Evolutionary conservation across 1,284 basidiomycete species (phyloP).

Genomic region (Heterobasidion annosum): DNA sequence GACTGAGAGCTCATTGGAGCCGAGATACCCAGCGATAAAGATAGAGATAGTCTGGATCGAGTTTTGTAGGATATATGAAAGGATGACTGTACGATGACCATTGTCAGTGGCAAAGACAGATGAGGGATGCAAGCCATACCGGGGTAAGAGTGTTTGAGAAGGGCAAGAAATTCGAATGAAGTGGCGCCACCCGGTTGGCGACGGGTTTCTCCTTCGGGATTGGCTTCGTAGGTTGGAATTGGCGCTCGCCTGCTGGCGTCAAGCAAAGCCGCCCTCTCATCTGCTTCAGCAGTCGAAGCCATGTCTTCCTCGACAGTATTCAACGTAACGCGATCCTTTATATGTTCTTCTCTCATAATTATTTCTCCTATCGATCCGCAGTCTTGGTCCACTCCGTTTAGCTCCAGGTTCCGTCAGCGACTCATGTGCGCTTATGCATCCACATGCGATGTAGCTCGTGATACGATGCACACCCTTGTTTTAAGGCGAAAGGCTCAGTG

Average conservation of each 20-base stretch:
- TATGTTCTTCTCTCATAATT: neutral
- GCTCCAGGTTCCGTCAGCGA: neutral
- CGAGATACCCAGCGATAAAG: constrained; percentile 54
- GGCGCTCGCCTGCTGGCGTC: neutral
- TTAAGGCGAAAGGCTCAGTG: neutral
- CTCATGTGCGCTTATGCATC: neutral
- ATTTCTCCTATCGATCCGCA: constrained; percentile 3
- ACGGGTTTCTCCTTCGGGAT: constrained; percentile 7
- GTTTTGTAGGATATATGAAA: constrained; percentile 65
- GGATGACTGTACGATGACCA: constrained; percentile 30
- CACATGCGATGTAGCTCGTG: neutral
- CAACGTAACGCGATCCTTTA: neutral
- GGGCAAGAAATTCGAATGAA: constrained; percentile 7
- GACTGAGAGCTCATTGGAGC: constrained; percentile 58
- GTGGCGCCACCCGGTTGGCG: constrained; percentile 7
- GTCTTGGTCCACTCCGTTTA: neutral
- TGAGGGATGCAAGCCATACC: constrained; percentile 5
- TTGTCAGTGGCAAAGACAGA: neutral
- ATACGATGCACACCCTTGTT: neutral
- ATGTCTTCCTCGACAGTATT: neutral
- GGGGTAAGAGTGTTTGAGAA: constrained; percentile 12
- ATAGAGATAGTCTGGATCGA: constrained; percentile 61
- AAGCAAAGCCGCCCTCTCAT: neutral
- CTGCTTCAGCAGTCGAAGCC: neutral
- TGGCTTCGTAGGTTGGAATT: neutral